Base-by-base conservation (phyloP, 805 yeast genomes). In the Saccharomycopsis fermentans region DNA sequence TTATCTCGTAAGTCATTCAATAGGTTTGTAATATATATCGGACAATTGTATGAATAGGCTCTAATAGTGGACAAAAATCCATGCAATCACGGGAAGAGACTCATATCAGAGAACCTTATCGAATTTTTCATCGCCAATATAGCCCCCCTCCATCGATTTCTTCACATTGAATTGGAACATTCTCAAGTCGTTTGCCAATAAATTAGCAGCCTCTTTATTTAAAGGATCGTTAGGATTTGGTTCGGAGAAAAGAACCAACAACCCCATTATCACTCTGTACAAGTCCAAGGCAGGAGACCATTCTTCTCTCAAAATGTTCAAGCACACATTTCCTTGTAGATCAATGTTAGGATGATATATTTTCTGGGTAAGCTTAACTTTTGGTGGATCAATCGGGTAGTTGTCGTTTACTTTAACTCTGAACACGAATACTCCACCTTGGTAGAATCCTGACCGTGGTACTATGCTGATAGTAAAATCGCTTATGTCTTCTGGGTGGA, bases 281-380 rank as follows among this genome's bases (percentile, higher is more conserved):
- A 92, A 73, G 59, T 86, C 87, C 64, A 92, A 75, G 0, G 90
- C 96, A 0, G 99, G 98, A 32, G 90, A 83, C 99, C 99, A 92
- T 69, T 92, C 98, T 69, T 91, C 96, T 64, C 98, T 76, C 60
- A 92, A 75, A 37, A 92, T 91, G 68, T 92, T 92, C 61, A 92
- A 77, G 68, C 99, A 92, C 5, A 92, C 87, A 67, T 90, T 92
- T 0, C 98, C 98, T 51, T 87, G 86, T 21, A 81, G 68, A 69
- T 92, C 97, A 63, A 92, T 92, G 67, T 92, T 92, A 12, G 99
- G 99, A 69, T 92, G 99, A 71, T 87, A 92, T 4, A 92, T 87
- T 67, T 78, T 83, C 56, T 83, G 79, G 34, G 75, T 56, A 65
- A 95, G 86, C 64, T 79, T 78, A 57, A 90, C 90, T 67, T 83